A percentile compares a stretch with the other conserved stretches of the same genome.
phyloP scores from a whole-genome alignment of 2,329 filamentous ascomycete genomes.

The Cyphellophora attinorum region DNA sequence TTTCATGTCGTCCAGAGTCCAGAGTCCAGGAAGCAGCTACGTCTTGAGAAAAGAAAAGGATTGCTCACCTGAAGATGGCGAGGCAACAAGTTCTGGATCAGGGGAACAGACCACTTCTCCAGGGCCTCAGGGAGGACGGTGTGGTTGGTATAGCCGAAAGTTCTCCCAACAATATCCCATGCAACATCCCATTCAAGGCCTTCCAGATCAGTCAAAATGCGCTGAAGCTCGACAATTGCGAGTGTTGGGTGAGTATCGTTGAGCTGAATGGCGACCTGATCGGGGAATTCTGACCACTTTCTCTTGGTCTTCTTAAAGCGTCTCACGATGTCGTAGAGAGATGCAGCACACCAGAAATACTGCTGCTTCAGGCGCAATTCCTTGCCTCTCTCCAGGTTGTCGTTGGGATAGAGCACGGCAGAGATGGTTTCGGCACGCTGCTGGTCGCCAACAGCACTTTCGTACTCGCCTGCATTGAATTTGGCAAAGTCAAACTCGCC shows the following conservation, averaged over 20 bases:
- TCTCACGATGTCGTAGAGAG: conserved; percentile 88
- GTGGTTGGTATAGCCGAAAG: conserved; percentile 96
- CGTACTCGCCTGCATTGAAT: conserved; percentile 97
- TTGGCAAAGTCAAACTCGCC: conserved; percentile 99
- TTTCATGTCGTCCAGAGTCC: too few species aligned
- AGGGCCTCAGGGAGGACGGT: conserved; percentile 93
- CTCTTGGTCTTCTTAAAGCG: conserved; percentile 97
- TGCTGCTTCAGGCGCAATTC: conserved; percentile 97
- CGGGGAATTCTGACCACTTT: conserved; percentile 82
- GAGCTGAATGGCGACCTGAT: conserved; percentile 92
- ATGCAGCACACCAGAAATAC: conserved; percentile 99
- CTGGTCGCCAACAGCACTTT: conserved; percentile 95
- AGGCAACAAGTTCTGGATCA: conserved; percentile 86
- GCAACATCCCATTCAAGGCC: conserved; percentile 88
- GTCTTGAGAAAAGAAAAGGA: conserved; percentile 1
- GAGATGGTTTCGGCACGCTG: conserved; percentile 99
- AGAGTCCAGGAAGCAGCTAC: too few species aligned
- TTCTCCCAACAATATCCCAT: conserved; percentile 69
- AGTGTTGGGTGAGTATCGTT: conserved; percentile 97
- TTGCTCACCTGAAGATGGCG: conserved; percentile 62
- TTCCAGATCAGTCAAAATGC: conserved; percentile 82
- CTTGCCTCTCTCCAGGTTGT: conserved; percentile 92
- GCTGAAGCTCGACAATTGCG: conserved; percentile 89
- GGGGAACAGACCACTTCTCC: conserved; percentile 94
- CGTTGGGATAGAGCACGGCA: conserved; percentile 92